Percentiles rank a stretch among this genome's conserved stretches.
Evolutionary conservation across 1,139 yeast genomes (phyloP).

Genomic region (Zygoascus hellenicus): DNA sequence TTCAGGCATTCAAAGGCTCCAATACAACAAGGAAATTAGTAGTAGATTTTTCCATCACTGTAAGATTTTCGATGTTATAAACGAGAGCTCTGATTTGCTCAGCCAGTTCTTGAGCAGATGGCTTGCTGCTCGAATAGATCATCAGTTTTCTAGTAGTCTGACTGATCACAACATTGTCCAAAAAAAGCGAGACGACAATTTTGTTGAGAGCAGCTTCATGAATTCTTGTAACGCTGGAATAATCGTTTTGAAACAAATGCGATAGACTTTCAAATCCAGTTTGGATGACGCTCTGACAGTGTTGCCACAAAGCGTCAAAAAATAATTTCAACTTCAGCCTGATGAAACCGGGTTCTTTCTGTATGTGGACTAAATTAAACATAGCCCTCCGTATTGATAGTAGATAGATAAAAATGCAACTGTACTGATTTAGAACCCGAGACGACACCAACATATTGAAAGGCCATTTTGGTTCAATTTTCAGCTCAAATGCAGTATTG

Average conservation of each 20-base stretch:
- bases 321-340: constrained; percentile 16
- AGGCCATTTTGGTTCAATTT: constrained; percentile 22
- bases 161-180: background rate
- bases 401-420: constrained; percentile 21
- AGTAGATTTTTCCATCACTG: background rate
- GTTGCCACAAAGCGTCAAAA: constrained; percentile 25
- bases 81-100: background rate
- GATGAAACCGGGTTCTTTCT: constrained; percentile 9
- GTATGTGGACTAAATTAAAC: constrained; percentile 8
- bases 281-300: constrained; percentile 17
- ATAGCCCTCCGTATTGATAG: constrained; percentile 16
- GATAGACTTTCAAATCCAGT: background rate
- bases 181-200: background rate
- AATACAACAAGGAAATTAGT: constrained; percentile 1
- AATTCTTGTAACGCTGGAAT: background rate
- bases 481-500: constrained; percentile 17
- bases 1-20: background rate
- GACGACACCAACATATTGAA: constrained; percentile 18
- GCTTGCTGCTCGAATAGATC: background rate
- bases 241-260: constrained; percentile 3
- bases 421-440: constrained; percentile 16
- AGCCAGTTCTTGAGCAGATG: background rate
- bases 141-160: background rate
- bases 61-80: background rate
- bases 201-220: constrained; percentile 5